Base-by-base conservation (phyloP, 805 yeast species). In the Scheffersomyces lignosus region DNA sequence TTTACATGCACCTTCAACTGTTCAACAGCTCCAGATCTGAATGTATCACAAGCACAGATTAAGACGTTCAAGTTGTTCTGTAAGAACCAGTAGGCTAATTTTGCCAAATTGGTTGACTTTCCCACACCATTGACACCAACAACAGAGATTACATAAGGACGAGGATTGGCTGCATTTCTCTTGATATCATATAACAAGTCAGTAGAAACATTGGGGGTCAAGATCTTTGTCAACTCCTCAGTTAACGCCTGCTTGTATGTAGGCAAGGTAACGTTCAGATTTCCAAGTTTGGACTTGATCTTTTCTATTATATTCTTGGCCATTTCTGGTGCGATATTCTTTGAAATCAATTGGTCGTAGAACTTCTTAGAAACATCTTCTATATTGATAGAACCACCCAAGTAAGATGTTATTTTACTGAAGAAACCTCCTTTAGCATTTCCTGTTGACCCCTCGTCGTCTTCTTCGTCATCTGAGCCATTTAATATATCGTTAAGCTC, bases 61-160 rank as follows among this genome's bases (percentile, higher is more conserved):
- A 91, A 71, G 1, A 91, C 96, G 47, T 77, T 80, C 58, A 87
- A 73, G 54, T 91, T 81, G 60, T 93, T 91, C 55, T 93, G 97
- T 38, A 91, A 65, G 35, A 91, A 72, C 99, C 99, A 91, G 60
- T 87, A 91, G 2, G 96, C 98, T 35, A 91, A 66, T 61, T 91
- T 91, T 17, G 98, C 93, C 43, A 91, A 69, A 54, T 91, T 93
- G 2, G 99, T 91, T 0, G 98, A 91, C 61, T 91, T 91, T 10
- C 99, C 99, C 27, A 91, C 99, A 30, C 99, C 99, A 60, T 91
- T 91, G 15, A 91, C 99, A 28, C 99, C 99, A 17, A 91, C 98
- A 15, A 91, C 91, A 1, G 97, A 89, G 38, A 91, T 87, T n/a
- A 91, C 96, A 48, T 87, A 91, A 2, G 99, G 97, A 6, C 77